Percentiles rank a stretch among this genome's conserved stretches.
phyloP scores from a whole-genome alignment of 192 early-diverging fungal genomes.

The Rhizophagus prolifer region DNA sequence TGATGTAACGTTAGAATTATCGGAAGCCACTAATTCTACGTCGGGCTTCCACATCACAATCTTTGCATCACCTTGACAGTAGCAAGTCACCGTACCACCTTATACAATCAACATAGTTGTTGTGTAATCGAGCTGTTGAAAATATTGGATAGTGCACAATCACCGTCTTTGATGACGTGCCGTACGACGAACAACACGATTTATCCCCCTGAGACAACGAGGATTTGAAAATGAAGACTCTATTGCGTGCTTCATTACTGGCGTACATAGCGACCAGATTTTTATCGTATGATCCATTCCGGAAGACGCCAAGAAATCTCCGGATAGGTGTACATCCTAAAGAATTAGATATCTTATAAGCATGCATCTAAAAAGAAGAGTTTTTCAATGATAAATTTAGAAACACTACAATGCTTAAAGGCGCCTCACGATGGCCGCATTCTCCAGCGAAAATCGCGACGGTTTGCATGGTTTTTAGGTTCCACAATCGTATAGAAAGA shows the following conservation, averaged over 20 bases:
- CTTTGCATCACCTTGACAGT: slow-evolving; percentile 16
- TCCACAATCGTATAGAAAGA: slow-evolving; percentile 27
- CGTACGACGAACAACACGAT: background rate
- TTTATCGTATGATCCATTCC: slow-evolving; percentile 28
- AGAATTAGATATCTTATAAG: background rate
- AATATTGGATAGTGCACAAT: slow-evolving; percentile 25
- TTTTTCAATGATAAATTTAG: background rate
- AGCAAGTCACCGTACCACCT: slow-evolving; percentile 29
- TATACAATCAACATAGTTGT: slow-evolving; percentile 25
- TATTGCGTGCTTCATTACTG: slow-evolving; percentile 3
- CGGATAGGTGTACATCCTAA: slow-evolving; percentile 24
- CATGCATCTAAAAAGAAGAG: no score
- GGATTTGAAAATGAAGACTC: background rate
- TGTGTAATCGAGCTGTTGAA: slow-evolving; percentile 16
- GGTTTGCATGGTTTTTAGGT: background rate
- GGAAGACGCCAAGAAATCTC: slow-evolving; percentile 17
- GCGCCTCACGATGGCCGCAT: slow-evolving; percentile 21
- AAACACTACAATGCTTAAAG: slow-evolving; percentile 22
- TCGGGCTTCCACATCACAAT: slow-evolving; percentile 28
- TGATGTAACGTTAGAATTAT: slow-evolving; percentile 6
- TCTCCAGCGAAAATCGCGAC: slow-evolving; percentile 23
- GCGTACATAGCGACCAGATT: slow-evolving; percentile 28
- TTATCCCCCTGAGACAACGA: background rate
- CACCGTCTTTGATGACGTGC: background rate
- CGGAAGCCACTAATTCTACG: background rate